Base-by-base conservation (phyloP, 2,329 filamentous ascomycete species). In the Niveomyces coronatus region DNA sequence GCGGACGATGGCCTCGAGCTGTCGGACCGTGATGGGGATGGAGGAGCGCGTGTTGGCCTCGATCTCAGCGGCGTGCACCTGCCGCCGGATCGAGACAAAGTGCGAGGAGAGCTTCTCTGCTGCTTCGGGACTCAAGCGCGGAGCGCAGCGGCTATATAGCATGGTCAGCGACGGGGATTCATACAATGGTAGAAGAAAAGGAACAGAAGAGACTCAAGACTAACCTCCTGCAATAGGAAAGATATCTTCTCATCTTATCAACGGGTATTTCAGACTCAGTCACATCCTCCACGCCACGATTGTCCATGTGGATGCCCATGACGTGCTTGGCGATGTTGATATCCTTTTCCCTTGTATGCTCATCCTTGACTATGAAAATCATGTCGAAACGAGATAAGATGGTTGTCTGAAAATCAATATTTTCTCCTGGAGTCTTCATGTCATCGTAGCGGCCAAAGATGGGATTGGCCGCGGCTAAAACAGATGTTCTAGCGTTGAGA, bases 381-480 rank as follows among this genome's bases (percentile, higher is more conserved):
- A 98, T 95, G 61, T 98, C 91, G 58, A 98, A 98, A 73, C 91
- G 85, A 3, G 89, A 96, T 47, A 98, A 58, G 53, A 98, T 96
- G 4, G 91, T 98, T 0, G 91, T 98, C 55, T 98, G 91, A 62
- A 98, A 98, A 62, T 98, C 91, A 49, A 98, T 98, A 56, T 98
- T 98, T 62, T 98, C 91, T 43, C 91, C 91, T 0, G 91, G 91
- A 0, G 85, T 87, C 61, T 96, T 96, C 68, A 98, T 81, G 54
- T 98, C 91, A 58, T 98, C 91, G 62, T 98, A 98, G 18, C 91
- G 82, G 38, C 91, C 91, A 54, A 96, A 98, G 42, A 98, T 91
- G 1, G 91, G 91, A 59, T 98, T 98, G 29, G 91, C 91, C 3
- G 91, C 91, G 9, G 91, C 91, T 15, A 98, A 70, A 1, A 98